Conservation (phyloP, 176 grass and related monocot genomes). For the barley (Hordeum vulgare) region DNA sequence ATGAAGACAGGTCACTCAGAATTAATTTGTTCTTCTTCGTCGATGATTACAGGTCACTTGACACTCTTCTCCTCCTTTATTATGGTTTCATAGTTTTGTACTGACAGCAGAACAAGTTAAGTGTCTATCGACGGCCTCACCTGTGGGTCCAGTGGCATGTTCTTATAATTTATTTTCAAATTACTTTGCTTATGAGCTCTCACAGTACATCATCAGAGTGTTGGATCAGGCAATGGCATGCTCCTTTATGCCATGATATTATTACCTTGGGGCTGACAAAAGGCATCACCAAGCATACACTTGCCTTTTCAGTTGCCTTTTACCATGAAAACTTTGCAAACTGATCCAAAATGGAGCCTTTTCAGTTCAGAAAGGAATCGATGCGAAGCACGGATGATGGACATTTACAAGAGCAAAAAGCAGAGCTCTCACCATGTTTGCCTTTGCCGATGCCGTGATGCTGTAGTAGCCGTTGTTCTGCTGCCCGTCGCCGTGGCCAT, state of each 20-base stretch:
- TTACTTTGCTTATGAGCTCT: too few species aligned
- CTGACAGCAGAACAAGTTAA: neutral
- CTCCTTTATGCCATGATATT: neutral
- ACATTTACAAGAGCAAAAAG: neutral
- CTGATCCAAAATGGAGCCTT: neutral
- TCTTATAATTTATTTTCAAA: neutral
- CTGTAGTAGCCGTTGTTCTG: conserved; percentile 47
- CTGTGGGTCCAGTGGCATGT: neutral
- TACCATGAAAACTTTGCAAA: neutral
- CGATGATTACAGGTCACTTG: neutral
- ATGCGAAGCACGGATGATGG: neutral
- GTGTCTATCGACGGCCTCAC: neutral
- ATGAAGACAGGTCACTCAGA: neutral
- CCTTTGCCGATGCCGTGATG: conserved; percentile 31
- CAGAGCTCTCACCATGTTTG: neutral
- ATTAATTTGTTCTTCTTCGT: neutral
- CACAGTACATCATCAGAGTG: neutral
- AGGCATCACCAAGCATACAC: neutral
- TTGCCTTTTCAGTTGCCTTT: neutral
- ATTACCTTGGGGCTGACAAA: neutral
- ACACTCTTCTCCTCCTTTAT: neutral
- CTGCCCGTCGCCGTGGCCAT: neutral
- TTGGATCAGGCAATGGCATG: neutral
- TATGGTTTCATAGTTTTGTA: neutral
- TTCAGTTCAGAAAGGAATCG: neutral